phyloP scores from a whole-genome alignment of 1,284 basidiomycete genomes.

The Rhodotorula sp. region DNA sequence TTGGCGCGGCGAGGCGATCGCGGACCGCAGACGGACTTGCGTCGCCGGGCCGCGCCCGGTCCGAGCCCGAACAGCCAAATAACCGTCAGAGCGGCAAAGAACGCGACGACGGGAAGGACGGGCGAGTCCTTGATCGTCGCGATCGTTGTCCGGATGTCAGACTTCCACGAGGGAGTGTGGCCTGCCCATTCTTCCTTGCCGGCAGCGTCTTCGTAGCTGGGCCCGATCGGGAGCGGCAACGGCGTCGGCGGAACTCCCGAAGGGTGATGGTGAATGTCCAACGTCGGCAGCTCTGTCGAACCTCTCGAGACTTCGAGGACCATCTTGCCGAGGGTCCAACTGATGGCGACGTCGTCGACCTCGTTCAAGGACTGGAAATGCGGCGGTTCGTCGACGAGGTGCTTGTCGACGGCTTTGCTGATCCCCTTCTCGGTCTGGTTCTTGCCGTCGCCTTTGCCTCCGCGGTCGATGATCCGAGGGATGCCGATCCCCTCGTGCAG shows the following conservation, averaged over 20 bases:
- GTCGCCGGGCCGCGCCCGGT: conserved; percentile 5
- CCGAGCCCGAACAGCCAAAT: conserved; percentile 26
- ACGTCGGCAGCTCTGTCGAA: conserved; percentile 18
- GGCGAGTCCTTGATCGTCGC: conserved; percentile 24
- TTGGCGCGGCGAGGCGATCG: conserved; percentile 8
- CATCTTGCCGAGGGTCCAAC: conserved; percentile 98
- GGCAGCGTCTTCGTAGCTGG: not conserved
- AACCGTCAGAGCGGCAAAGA: conserved; percentile 14
- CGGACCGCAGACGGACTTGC: conserved; percentile 26
- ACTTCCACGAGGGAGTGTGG: conserved; percentile 33
- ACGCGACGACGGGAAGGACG: conserved; percentile 17
- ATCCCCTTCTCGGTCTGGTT: conserved; percentile 62
- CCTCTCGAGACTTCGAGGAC: conserved; percentile 73
- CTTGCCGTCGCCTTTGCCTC: conserved; percentile 60
- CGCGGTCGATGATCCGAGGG: conserved; percentile 80
- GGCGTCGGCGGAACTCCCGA: not conserved
- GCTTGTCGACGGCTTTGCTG: conserved; percentile 72
- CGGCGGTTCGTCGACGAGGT: conserved; percentile 63
- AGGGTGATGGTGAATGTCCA: not conserved
- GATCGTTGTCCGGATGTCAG: conserved; percentile 26
- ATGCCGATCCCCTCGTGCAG: conserved; percentile 94
- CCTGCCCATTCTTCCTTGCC: conserved; percentile 22
- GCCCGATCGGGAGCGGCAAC: not conserved
- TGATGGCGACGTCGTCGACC: conserved; percentile 87
- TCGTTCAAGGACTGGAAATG: conserved; percentile 88